Conservation (phyloP, 495 filamentous ascomycete species). For the Talaromyces ruber region DNA sequence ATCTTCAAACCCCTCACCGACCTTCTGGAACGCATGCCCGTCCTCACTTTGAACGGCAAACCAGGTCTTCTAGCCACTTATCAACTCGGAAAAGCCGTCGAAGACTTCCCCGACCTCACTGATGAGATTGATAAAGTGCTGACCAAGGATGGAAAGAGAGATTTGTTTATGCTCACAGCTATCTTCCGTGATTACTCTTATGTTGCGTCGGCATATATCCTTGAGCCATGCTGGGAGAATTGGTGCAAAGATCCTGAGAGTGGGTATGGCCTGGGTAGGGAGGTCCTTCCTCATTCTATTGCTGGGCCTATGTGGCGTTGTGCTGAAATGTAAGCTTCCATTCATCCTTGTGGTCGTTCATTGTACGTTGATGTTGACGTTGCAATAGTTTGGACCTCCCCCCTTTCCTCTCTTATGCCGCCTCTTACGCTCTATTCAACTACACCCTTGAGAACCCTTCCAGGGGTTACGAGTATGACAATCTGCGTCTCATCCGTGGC, state of each 20-base stretch:
- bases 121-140: constrained; percentile 58
- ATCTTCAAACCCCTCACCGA: constrained; percentile 63
- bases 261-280: constrained; percentile 66
- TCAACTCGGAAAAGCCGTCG: constrained; percentile 60
- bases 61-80: constrained; percentile 70
- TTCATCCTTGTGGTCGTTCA: not conserved
- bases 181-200: constrained; percentile 87
- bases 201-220: constrained; percentile 75
- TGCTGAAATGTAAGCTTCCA: constrained; percentile 62
- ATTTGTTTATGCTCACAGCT: constrained; percentile 70
- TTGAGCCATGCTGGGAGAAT: constrained; percentile 85
- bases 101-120: constrained; percentile 67
- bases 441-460: constrained; percentile 62
- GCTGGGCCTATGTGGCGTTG: constrained; percentile 68
- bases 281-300: constrained; percentile 59
- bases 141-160: constrained; percentile 33
- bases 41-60: constrained; percentile 55
- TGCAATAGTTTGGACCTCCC: constrained; percentile 31
- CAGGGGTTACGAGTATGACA: constrained; percentile 60
- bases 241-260: constrained; percentile 53
- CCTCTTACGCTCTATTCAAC: constrained; percentile 86
- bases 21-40: constrained; percentile 65
- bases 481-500: constrained; percentile 77
- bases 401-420: constrained; percentile 96
- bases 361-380: not conserved